Percentiles rank a stretch among this genome's conserved stretches.
Conservation (phyloP, 371 early-diverging fungal species). For the Rhizomucor miehei region DNA sequence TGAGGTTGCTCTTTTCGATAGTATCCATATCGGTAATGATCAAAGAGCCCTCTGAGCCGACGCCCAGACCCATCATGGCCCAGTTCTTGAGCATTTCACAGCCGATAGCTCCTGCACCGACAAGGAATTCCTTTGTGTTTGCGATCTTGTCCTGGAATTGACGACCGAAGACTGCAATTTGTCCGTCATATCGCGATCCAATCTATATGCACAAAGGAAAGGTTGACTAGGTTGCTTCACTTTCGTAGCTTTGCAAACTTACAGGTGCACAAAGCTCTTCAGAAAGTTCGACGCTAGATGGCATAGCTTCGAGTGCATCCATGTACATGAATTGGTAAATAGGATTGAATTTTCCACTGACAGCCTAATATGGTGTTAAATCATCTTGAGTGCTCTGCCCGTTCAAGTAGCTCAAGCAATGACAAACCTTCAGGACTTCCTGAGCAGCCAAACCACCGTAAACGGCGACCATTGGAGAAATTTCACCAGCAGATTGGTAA, state of each 20-base stretch:
- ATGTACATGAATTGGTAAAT: conserved; percentile 97
- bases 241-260: conserved; percentile 11
- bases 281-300: conserved; percentile 57
- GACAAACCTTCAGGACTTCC: conserved; percentile 95
- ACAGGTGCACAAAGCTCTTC: conserved; percentile 75
- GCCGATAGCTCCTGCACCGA: conserved; percentile 99
- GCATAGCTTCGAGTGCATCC: conserved; percentile 96
- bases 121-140: conserved; percentile 92
- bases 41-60: conserved; percentile 82
- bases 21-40: conserved; percentile 99
- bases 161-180: conserved; percentile 94
- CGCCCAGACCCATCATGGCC: conserved; percentile 98
- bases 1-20: conserved; percentile 97
- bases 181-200: conserved; percentile 92
- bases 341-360: conserved; percentile 96
- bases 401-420: neutral
- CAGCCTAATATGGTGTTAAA: conserved; percentile 20
- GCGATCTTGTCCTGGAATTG: conserved; percentile 88
- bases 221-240: neutral
- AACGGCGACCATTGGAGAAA: conserved; percentile 98
- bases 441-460: conserved; percentile 99
- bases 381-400: neutral
- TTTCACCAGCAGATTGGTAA: conserved; percentile 84
- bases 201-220: conserved; percentile 17
- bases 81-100: conserved; percentile 99